phyloP scores from a whole-genome alignment of 2,329 filamentous ascomycete genomes.

The Emericellopsis atlantica region DNA sequence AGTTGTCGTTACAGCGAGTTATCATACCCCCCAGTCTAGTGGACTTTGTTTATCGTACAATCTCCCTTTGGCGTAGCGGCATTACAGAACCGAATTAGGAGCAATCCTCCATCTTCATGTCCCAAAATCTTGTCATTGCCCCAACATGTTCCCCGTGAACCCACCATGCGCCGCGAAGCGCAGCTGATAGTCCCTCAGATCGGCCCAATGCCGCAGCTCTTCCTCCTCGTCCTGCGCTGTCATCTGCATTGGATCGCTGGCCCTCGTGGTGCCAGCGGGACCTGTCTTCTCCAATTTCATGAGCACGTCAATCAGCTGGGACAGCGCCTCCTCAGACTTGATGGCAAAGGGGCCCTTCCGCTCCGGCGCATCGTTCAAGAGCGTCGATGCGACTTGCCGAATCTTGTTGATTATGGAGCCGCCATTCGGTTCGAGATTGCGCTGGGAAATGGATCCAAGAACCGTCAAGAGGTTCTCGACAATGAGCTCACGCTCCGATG shows the following conservation, averaged over 20 bases:
- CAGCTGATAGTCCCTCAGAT: slow-evolving; percentile 64
- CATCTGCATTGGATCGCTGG: slow-evolving; percentile 21
- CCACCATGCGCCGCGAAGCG: slow-evolving; percentile 47
- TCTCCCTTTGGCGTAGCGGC: too few relatives aligned
- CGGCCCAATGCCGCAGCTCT: slow-evolving; percentile 66
- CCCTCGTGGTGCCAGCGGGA: slow-evolving; percentile 10
- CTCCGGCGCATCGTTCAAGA: slow-evolving; percentile 48
- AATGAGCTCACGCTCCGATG: slow-evolving; percentile 66
- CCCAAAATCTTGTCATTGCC: neutral
- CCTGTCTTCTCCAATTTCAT: slow-evolving; percentile 59
- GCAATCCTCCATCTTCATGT: too few relatives aligned
- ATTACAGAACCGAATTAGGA: too few relatives aligned
- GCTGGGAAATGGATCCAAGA: slow-evolving; percentile 65
- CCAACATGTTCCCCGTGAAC: slow-evolving; percentile 17
- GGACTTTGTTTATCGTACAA: neutral
- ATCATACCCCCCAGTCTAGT: neutral
- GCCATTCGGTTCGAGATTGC: slow-evolving; percentile 67
- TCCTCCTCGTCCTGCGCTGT: slow-evolving; percentile 56
- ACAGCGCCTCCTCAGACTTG: slow-evolving; percentile 58
- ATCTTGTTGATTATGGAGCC: slow-evolving; percentile 68
- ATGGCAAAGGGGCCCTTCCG: slow-evolving; percentile 35
- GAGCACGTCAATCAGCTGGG: slow-evolving; percentile 61
- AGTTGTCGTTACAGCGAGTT: neutral
- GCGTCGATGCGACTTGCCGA: slow-evolving; percentile 68
- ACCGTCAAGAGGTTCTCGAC: slow-evolving; percentile 67